Percentiles rank a stretch among this genome's conserved stretches.
Evolutionary conservation across 352 stramenopile species (phyloP).

Genomic region (Pythium vanterpoolii): DNA sequence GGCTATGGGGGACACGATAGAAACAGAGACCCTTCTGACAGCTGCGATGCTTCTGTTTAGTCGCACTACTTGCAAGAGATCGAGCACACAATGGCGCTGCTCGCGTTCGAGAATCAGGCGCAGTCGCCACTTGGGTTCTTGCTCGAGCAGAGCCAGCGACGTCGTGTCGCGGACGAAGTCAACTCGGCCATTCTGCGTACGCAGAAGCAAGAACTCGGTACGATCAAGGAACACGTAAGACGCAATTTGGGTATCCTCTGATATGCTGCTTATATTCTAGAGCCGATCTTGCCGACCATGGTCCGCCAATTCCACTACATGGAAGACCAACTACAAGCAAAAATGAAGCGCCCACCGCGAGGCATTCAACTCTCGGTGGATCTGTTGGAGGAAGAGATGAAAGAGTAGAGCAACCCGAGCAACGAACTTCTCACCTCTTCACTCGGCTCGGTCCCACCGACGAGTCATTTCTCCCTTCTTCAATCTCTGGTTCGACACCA

Average conservation of each 20-base stretch:
- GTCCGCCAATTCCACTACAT: conserved; percentile 77
- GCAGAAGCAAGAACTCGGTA: conserved; percentile 76
- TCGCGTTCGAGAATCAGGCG: conserved; percentile 69
- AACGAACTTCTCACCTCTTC: not conserved
- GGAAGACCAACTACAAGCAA: conserved; percentile 65
- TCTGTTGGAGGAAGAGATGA: conserved; percentile 31
- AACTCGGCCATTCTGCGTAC: conserved; percentile 69
- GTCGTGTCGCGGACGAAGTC: conserved; percentile 66
- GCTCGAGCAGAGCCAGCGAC: conserved; percentile 57
- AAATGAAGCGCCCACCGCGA: conserved; percentile 48
- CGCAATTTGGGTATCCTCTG: not conserved
- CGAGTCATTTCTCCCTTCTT: not conserved
- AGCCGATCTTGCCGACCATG: conserved; percentile 74
- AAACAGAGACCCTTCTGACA: not conserved
- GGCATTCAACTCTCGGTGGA: conserved; percentile 31
- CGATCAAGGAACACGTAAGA: not conserved
- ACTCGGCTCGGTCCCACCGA: not conserved
- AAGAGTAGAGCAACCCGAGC: conserved; percentile 8
- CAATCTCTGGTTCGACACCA: not conserved
- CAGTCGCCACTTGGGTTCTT: conserved; percentile 55
- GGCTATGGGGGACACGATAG: not conserved
- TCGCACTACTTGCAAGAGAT: conserved; percentile 71
- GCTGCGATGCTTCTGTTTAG: conserved; percentile 23
- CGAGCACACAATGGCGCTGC: conserved; percentile 70
- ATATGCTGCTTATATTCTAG: conserved; percentile 23